Evolutionary conservation across 2,329 filamentous ascomycete genomes (phyloP).

Genomic region (Cucurbitaria berberidis): DNA sequence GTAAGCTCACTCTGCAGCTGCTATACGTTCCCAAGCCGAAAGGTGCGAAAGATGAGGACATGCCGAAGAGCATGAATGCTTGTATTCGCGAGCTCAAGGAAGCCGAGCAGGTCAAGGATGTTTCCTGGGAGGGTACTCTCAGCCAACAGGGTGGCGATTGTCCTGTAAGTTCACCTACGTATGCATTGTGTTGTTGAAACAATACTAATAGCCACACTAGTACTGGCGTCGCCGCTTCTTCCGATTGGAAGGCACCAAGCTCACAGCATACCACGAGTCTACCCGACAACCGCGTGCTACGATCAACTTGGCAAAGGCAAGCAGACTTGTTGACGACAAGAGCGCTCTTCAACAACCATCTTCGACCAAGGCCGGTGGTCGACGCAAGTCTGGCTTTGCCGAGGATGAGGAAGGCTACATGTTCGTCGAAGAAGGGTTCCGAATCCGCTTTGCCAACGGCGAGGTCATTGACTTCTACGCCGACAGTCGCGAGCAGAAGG

Average conservation of each 20-base stretch:
- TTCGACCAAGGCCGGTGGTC: slow-evolving; percentile 72
- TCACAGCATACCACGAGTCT: slow-evolving; percentile 95
- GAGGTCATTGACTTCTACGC: slow-evolving; percentile 99
- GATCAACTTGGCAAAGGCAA: slow-evolving; percentile 93
- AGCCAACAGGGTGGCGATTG: slow-evolving; percentile 98
- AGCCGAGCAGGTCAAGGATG: slow-evolving; percentile 78
- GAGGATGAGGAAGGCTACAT: slow-evolving; percentile 99
- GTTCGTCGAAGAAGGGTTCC: slow-evolving; percentile 99
- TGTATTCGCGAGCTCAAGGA: slow-evolving; percentile 93
- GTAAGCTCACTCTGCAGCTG: slow-evolving; percentile 91
- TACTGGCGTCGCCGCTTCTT: slow-evolving; percentile 99
- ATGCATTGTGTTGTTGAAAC: neutral
- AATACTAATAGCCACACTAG: slow-evolving; percentile 53
- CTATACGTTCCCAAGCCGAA: slow-evolving; percentile 94
- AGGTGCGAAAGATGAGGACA: slow-evolving; percentile 85
- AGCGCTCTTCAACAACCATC: slow-evolving; percentile 83
- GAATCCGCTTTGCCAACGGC: slow-evolving; percentile 96
- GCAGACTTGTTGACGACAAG: slow-evolving; percentile 91
- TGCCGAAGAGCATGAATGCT: slow-evolving; percentile 99
- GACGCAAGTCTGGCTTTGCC: slow-evolving; percentile 92
- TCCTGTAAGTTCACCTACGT: slow-evolving; percentile 73
- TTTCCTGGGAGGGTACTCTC: slow-evolving; percentile 84
- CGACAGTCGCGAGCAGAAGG: slow-evolving; percentile 84
- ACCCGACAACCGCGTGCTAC: slow-evolving; percentile 94
- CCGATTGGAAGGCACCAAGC: slow-evolving; percentile 85